A percentile compares a stretch with the other conserved stretches of the same genome.
phyloP scores from a whole-genome alignment of 2,329 filamentous ascomycete genomes.

The Boeremia lycopersici region DNA sequence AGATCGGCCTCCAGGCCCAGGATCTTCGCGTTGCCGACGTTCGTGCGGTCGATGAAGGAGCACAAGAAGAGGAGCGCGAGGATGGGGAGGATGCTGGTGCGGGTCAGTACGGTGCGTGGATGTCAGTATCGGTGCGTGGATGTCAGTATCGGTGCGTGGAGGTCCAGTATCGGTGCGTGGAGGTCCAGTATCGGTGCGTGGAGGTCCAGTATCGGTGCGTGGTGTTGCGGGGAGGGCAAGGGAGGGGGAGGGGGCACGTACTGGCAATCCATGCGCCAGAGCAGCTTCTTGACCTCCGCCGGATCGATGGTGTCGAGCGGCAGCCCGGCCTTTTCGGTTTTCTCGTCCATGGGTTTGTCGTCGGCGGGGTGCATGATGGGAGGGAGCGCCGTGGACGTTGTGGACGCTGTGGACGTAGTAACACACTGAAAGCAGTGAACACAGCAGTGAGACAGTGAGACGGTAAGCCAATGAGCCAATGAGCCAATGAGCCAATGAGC shows the following conservation, averaged over 20 bases:
- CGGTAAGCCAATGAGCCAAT: too few species aligned
- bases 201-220: background rate
- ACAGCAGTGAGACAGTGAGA: too few species aligned
- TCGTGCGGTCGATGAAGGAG: slow-evolving; percentile 72
- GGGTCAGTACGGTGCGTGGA: too few species aligned
- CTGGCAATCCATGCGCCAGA: slow-evolving; percentile 63
- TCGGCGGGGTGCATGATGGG: background rate
- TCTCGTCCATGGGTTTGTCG: slow-evolving; percentile 36
- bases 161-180: background rate
- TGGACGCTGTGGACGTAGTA: too few species aligned
- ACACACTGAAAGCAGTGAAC: too few species aligned
- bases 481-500: too few species aligned
- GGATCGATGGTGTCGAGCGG: slow-evolving; percentile 14
- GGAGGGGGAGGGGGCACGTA: slow-evolving; percentile 19
- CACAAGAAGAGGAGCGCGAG: slow-evolving; percentile 70
- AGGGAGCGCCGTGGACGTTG: background rate
- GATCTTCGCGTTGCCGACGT: slow-evolving; percentile 73
- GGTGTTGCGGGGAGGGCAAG: background rate
- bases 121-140: too few species aligned
- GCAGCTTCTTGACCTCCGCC: slow-evolving; percentile 41
- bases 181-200: background rate
- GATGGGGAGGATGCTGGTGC: slow-evolving; percentile 63
- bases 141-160: background rate
- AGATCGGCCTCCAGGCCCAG: slow-evolving; percentile 64
- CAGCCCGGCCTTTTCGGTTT: slow-evolving; percentile 24